Conservation (phyloP, 2,329 filamentous ascomycete genomes). For the Thielaviopsis populi region DNA sequence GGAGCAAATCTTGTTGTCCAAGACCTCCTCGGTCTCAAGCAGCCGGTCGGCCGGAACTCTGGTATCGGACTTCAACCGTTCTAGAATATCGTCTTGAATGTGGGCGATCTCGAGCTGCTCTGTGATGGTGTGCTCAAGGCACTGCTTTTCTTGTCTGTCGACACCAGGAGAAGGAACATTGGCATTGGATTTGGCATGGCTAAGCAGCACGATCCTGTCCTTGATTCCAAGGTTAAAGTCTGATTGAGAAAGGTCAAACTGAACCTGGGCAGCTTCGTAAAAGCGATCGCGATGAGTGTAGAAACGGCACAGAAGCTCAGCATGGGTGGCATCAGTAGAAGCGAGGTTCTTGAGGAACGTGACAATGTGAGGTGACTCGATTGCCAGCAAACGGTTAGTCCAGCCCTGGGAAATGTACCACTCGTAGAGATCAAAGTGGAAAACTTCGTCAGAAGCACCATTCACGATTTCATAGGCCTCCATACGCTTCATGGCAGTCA, state of each 20-base stretch:
- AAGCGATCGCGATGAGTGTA: conserved; percentile 73
- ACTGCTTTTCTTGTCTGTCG: conserved; percentile 65
- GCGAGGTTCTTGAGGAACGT: conserved; percentile 72
- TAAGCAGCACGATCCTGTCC: conserved; percentile 76
- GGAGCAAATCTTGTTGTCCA: conserved; percentile 65
- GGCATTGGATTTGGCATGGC: conserved; percentile 80
- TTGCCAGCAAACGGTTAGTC: conserved; percentile 71
- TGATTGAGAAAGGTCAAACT: conserved; percentile 71
- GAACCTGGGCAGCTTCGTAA: conserved; percentile 76
- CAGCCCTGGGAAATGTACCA: conserved; percentile 85
- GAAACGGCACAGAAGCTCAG: conserved; percentile 85
- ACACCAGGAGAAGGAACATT: conserved; percentile 67
- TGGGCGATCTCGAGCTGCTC: conserved; percentile 84
- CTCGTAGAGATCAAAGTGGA: conserved; percentile 91
- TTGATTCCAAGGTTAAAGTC: conserved; percentile 66
- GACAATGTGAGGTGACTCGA: conserved; percentile 72
- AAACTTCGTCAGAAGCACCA: conserved; percentile 76
- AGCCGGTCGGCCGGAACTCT: conserved; percentile 51
- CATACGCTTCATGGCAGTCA: conserved; percentile 60
- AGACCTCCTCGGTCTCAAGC: conserved; percentile 45
- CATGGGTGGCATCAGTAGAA: conserved; percentile 55
- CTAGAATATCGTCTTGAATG: conserved; percentile 83
- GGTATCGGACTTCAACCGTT: conserved; percentile 57
- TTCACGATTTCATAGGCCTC: conserved; percentile 90
- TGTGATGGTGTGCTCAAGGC: conserved; percentile 68